phyloP scores from a whole-genome alignment of 208 protist species.

The Leishmania guyanensis region DNA sequence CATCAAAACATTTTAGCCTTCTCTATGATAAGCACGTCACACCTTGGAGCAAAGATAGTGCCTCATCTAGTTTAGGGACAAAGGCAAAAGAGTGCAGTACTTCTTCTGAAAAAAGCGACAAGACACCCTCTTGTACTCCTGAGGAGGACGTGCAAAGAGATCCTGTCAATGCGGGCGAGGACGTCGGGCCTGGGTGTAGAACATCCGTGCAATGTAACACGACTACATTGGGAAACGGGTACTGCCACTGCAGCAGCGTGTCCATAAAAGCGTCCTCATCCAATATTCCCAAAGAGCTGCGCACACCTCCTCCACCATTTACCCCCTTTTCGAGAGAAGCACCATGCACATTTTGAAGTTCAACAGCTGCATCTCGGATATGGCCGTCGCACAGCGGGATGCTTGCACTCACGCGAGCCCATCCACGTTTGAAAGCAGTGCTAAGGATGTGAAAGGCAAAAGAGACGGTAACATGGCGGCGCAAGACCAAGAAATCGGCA shows the following conservation, averaged over 20 bases:
- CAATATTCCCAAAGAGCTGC: slow-evolving; percentile 8
- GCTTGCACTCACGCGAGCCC: slow-evolving; percentile 33
- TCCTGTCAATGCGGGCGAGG: not conserved
- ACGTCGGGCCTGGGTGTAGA: not conserved
- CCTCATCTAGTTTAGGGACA: slow-evolving; percentile 9
- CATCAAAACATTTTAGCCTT: not conserved
- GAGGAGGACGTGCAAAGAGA: not conserved
- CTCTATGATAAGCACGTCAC: not conserved
- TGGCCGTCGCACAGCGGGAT: slow-evolving; percentile 14
- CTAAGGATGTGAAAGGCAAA: slow-evolving; percentile 49
- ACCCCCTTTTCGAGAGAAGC: not conserved
- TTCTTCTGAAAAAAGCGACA: slow-evolving; percentile 24
- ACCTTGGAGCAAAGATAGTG: slow-evolving; percentile 5
- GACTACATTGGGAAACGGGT: slow-evolving; percentile 32
- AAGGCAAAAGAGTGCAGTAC: slow-evolving; percentile 9
- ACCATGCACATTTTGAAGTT: not conserved
- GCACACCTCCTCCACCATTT: not conserved
- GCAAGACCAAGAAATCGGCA: slow-evolving; percentile 12
- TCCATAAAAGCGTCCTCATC: slow-evolving; percentile 61
- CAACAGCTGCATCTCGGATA: not conserved
- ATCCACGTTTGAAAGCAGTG: slow-evolving; percentile 42
- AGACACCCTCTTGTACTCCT: not conserved
- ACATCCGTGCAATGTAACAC: slow-evolving; percentile 31
- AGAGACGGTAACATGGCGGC: slow-evolving; percentile 25
- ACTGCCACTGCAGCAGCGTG: slow-evolving; percentile 47